phyloP scores from a whole-genome alignment of 441 rosid genomes.

The Pelargonium citronellum region DNA sequence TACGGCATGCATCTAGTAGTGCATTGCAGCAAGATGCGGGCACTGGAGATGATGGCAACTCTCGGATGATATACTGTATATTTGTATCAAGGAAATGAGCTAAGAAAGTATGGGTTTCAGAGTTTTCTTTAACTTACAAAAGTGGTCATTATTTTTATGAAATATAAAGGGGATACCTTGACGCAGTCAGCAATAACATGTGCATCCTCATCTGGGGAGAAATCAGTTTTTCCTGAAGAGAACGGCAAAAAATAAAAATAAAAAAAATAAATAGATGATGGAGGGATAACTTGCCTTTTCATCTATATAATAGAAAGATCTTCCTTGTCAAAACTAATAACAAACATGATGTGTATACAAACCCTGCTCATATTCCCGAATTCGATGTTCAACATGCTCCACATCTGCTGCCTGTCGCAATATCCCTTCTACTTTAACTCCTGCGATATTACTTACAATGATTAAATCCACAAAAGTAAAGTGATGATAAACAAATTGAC shows the following conservation, averaged over 20 bases:
- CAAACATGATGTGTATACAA: slow-evolving; percentile 23
- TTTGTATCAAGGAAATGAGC: slow-evolving; percentile 24
- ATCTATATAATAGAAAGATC: slow-evolving; percentile 3
- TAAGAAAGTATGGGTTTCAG: slow-evolving; percentile 20
- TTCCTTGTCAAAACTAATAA: slow-evolving; percentile 7
- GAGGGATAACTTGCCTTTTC: slow-evolving; percentile 10
- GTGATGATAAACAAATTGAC: not conserved
- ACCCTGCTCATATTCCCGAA: slow-evolving; percentile 95
- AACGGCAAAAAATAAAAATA: slow-evolving; percentile 12
- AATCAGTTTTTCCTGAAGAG: slow-evolving; percentile 70
- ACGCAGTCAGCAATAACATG: slow-evolving; percentile 94
- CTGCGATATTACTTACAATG: slow-evolving; percentile 38
- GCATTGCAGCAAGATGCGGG: slow-evolving; percentile 99
- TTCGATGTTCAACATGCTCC: slow-evolving; percentile 85
- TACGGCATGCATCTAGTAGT: slow-evolving; percentile 88
- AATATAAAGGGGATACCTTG: slow-evolving; percentile 50
- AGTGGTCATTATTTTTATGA: slow-evolving; percentile 13
- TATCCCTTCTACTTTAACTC: slow-evolving; percentile 83
- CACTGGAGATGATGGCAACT: slow-evolving; percentile 96
- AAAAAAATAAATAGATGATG: not conserved
- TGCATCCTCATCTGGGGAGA: slow-evolving; percentile 69
- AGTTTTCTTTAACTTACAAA: slow-evolving; percentile 15
- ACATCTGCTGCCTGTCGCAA: slow-evolving; percentile 99
- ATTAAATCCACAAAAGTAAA: slow-evolving; percentile 24
- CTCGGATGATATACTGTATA: slow-evolving; percentile 83